These are phyloP conservation scores for Backusella sp. DNA, from an alignment of 192 early-diverging fungal genomes.

Conservation along the genomic window DNA sequence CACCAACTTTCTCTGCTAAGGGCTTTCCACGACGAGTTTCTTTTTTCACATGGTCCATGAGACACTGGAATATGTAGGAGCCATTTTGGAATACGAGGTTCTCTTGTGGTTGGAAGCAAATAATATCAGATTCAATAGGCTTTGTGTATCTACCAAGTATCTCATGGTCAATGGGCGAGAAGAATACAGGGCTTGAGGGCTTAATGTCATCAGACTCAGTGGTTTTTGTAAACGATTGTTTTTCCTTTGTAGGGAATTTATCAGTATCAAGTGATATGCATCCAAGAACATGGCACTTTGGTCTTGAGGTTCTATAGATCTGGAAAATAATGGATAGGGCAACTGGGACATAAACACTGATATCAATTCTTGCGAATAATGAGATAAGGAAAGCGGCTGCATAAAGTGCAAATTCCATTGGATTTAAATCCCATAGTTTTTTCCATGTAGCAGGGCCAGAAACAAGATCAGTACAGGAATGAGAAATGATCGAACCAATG, in stretches of 20 bases:
- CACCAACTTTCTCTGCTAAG: conserved; percentile 12
- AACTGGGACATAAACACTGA: conserved; percentile 80
- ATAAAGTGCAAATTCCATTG: conserved; percentile 55
- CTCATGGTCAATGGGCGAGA: conserved; percentile 30
- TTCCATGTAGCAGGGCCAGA: conserved; percentile 53
- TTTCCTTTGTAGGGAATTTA: not conserved
- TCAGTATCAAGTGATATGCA: conserved; percentile 30
- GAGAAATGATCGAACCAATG: conserved; percentile 82
- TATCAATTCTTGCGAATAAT: conserved; percentile 57
- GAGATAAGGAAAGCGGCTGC: conserved; percentile 54
- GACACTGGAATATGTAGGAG: conserved; percentile 50
- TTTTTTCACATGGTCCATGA: conserved; percentile 39
- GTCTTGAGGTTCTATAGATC: conserved; percentile 77
- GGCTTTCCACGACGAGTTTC: conserved; percentile 19
- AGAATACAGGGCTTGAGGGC: conserved; percentile 6
- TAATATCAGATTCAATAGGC: conserved; percentile 52
- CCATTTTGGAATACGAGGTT: conserved; percentile 71
- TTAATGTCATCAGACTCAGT: not conserved
- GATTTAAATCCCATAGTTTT: conserved; percentile 64
- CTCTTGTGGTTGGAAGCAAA: conserved; percentile 69
- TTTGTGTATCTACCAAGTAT: not conserved
- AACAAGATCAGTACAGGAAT: conserved; percentile 79
- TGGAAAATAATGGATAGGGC: conserved; percentile 69
- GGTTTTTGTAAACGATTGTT: conserved; percentile 6
- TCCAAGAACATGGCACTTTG: conserved; percentile 52